Evolutionary conservation across 257 asterid genomes (phyloP), one percentile per base, ranked within the genome.

Genomic region (Haberlea rhodopensis): DNA sequence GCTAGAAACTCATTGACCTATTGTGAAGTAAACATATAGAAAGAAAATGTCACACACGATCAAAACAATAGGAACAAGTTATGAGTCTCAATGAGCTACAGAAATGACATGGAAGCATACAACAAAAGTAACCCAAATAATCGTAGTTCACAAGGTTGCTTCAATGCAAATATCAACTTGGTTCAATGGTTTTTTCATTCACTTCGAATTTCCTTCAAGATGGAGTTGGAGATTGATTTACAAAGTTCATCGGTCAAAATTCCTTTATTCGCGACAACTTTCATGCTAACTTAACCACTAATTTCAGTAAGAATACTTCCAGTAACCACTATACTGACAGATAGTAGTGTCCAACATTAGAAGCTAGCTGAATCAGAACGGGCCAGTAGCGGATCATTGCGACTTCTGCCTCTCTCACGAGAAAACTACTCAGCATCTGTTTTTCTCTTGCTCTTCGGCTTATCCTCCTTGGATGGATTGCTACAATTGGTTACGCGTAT

Each of bases 1-100:
- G 96, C 91, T 66, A 94, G 86, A 77, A 90, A 94, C 79, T 94
- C 97, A 75, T 87, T 87, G 58, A 94, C 99, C 99, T 92, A 70
- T 62, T 31, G 53, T 21, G 4, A 68, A 55, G 43, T 27, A 63
- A 57, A 57, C 28, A 57, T 21, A 55, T 37, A 72, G 48, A 40
- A 70, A 27, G 28, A 58, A 56, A 15, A 24, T 18, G 34, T 51
- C 75, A 62, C 51, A 25, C n/a, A 15, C 37, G 55, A 70, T 8
- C 40, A 67, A 29, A 65, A 72, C 21, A 51, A 48, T 57, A 43
- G 59, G 32, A 57, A n/a, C 8, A 22, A 53, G 66, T 57, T 27
- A 8, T 3, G 18, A 46, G 66, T 57, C 25, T 2, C 60, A 59
- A 24, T 8, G 40, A 25, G 13, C 27, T 29, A 28, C 24, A 67